These are phyloP conservation scores for Ustilago lituana DNA, from an alignment of 1,284 basidiomycete species.

Conservation along the genomic window DNA sequence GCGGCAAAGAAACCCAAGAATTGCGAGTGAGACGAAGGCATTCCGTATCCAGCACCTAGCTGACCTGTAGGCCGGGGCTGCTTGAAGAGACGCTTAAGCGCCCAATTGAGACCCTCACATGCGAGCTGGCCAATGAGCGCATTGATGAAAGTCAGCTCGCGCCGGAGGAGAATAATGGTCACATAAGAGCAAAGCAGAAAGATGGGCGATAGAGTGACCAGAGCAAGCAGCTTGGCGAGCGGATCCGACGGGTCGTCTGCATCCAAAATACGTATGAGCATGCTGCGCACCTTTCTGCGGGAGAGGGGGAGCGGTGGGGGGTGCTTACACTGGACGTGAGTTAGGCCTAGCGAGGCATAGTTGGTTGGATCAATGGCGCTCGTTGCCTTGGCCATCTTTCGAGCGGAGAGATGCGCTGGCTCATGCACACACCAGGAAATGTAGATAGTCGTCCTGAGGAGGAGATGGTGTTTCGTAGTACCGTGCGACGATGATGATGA, in stretches of 20 bases:
- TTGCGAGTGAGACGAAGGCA: constrained; percentile 87
- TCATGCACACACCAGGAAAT: neutral
- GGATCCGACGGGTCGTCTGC: constrained; percentile 52
- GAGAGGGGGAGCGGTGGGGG: too few species aligned
- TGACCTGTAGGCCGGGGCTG: constrained; percentile 77
- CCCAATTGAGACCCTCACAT: constrained; percentile 78
- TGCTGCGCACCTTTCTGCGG: too few species aligned
- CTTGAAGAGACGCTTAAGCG: constrained; percentile 76
- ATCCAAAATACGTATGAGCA: too few species aligned
- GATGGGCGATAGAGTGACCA: constrained; percentile 63
- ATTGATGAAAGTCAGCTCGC: constrained; percentile 79
- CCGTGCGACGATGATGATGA: constrained; percentile 1
- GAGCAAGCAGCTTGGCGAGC: constrained; percentile 49
- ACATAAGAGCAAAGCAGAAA: constrained; percentile 74
- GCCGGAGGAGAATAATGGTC: constrained; percentile 77
- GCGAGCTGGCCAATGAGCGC: constrained; percentile 83
- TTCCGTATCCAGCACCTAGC: constrained; percentile 80
- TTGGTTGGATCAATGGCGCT: constrained; percentile 52
- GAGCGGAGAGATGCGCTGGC: neutral
- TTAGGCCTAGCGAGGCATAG: constrained; percentile 57
- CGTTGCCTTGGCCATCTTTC: constrained; percentile 30
- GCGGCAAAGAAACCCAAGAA: constrained; percentile 86
- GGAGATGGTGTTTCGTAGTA: too few species aligned
- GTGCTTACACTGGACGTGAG: constrained; percentile 62
- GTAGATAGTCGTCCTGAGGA: too few species aligned